Percentiles rank a stretch among this genome's conserved stretches.
Conservation (phyloP, 495 filamentous ascomycete genomes). For the Neurospora pannonica region DNA sequence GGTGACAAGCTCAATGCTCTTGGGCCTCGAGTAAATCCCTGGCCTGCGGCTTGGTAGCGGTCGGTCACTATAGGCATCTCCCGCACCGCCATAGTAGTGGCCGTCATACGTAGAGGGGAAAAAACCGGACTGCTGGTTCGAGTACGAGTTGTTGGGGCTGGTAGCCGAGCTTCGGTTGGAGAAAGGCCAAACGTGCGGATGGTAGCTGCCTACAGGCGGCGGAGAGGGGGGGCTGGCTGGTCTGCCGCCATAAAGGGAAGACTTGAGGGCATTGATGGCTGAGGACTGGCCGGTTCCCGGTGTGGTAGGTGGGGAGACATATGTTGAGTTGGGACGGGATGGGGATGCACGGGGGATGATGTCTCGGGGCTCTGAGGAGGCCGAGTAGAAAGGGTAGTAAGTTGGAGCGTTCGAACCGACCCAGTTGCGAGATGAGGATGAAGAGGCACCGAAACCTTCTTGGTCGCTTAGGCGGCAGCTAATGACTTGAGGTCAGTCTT, state of each 20-base stretch:
- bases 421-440: slow-evolving; percentile 16
- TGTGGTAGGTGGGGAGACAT: slow-evolving; percentile 34
- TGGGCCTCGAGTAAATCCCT: slow-evolving; percentile 36
- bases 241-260: slow-evolving; percentile 23
- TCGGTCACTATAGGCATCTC: slow-evolving; percentile 29
- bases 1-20: slow-evolving; percentile 43
- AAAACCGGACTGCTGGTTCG: slow-evolving; percentile 23
- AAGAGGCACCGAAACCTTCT: slow-evolving; percentile 18
- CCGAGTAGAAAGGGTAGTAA: slow-evolving; percentile 28
- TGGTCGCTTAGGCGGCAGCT: slow-evolving; percentile 40
- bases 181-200: slow-evolving; percentile 35
- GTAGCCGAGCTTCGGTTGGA: slow-evolving; percentile 29
- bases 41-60: slow-evolving; percentile 36
- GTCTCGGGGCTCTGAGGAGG: slow-evolving; percentile 34
- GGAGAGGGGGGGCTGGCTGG: slow-evolving; percentile 40
- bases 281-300: slow-evolving; percentile 25
- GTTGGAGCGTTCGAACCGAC: slow-evolving; percentile 15
- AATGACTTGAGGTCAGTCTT: slow-evolving; percentile 11
- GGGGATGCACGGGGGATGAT: slow-evolving; percentile 44
- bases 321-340: slow-evolving; percentile 31
- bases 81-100: slow-evolving; percentile 21
- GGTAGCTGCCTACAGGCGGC: slow-evolving; percentile 13
- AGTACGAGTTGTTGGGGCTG: slow-evolving; percentile 39
- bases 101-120: slow-evolving; percentile 41
- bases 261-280: slow-evolving; percentile 36